phyloP scores from a whole-genome alignment of 2,329 filamentous ascomycete species.

The Aureobasidium sp. region DNA sequence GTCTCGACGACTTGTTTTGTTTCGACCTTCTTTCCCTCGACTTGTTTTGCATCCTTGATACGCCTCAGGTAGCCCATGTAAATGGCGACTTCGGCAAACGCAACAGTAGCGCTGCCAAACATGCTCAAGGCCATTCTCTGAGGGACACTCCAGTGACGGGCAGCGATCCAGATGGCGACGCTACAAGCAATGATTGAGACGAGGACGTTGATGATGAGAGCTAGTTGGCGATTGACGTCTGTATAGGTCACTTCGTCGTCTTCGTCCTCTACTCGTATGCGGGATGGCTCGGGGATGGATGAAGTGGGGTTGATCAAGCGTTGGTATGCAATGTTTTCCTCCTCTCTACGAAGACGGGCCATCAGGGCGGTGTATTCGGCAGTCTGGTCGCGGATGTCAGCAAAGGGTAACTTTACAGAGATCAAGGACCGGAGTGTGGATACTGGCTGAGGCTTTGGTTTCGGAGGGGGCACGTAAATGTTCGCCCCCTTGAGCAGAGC shows the following conservation, averaged over 20 bases:
- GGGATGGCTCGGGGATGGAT: constrained; percentile 39
- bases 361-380: constrained; percentile 81
- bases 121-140: constrained; percentile 62
- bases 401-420: constrained; percentile 7
- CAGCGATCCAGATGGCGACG: constrained; percentile 68
- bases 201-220: constrained; percentile 81
- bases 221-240: constrained; percentile 71
- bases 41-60: constrained; percentile 57
- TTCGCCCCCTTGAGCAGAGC: constrained; percentile 60
- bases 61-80: constrained; percentile 68
- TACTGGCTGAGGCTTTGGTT: constrained; percentile 69
- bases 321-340: constrained; percentile 74
- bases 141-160: constrained; percentile 65
- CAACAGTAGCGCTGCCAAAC: constrained; percentile 59
- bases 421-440: constrained; percentile 19
- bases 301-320: constrained; percentile 63
- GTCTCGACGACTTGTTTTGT: constrained; percentile 61
- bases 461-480: constrained; percentile 71
- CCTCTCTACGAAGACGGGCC: constrained; percentile 70
- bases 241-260: constrained; percentile 58
- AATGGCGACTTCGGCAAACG: constrained; percentile 66
- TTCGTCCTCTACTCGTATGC: constrained; percentile 34
- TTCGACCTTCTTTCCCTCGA: constrained; percentile 53
- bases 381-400: constrained; percentile 43
- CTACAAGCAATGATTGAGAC: constrained; percentile 75